These are phyloP conservation scores for Pyrenochaeta sp. DNA, from an alignment of 2,329 filamentous ascomycete genomes.

Conservation along the genomic window DNA sequence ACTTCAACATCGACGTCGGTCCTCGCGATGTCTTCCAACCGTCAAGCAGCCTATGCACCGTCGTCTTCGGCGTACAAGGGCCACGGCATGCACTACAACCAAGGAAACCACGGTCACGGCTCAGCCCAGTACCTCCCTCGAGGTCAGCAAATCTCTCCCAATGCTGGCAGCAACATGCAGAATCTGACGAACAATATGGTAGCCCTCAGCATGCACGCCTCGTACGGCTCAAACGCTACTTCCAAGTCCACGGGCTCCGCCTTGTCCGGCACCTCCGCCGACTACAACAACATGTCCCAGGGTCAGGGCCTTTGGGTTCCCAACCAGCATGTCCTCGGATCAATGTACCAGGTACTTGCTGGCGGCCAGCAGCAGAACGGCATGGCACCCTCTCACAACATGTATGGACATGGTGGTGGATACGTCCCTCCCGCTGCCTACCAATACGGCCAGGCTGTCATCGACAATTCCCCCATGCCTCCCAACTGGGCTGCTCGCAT, in stretches of 20 bases:
- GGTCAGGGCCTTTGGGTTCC: conserved; percentile 50
- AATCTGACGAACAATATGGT: conserved; percentile 45
- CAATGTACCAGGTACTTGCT: conserved; percentile 46
- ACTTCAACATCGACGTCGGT: conserved; percentile 4
- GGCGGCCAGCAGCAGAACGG: conserved; percentile 39
- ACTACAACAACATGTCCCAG: conserved; percentile 44
- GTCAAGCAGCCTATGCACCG: conserved; percentile 39
- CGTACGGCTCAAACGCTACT: conserved; percentile 40
- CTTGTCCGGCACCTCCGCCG: conserved; percentile 42
- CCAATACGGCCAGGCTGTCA: conserved; percentile 53
- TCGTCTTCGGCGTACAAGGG: conserved; percentile 38
- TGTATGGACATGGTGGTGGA: conserved; percentile 55
- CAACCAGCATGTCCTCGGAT: conserved; percentile 43
- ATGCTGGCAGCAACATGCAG: conserved; percentile 40
- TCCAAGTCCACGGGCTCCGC: conserved; percentile 43
- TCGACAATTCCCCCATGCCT: conserved; percentile 56
- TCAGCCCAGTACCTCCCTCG: conserved; percentile 44
- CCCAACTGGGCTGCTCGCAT: conserved; percentile 56
- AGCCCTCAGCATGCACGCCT: conserved; percentile 45
- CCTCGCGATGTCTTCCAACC: conserved; percentile 39
- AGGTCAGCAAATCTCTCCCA: conserved; percentile 43
- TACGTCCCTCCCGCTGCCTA: conserved; percentile 55
- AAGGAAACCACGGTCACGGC: conserved; percentile 38
- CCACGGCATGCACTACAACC: conserved; percentile 42
- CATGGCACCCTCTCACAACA: conserved; percentile 46